These are phyloP conservation scores for Cyclocybe cylindracea DNA, from an alignment of 768 basidiomycete species.

Conservation along the genomic window DNA sequence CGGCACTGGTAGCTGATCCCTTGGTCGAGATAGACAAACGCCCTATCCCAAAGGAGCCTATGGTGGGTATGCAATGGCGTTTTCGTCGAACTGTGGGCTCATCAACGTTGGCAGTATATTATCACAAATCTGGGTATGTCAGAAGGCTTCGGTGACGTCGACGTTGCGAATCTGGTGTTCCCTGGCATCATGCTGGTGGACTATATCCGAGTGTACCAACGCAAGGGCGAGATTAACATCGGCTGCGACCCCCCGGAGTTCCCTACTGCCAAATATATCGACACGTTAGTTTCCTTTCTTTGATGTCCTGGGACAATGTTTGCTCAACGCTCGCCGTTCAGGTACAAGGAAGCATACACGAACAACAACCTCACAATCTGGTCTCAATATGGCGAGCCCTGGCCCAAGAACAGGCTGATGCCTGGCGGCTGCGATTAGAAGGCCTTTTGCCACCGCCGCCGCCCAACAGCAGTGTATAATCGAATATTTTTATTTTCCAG, in stretches of 20 bases:
- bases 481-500: too few species aligned
- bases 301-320: not conserved
- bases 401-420: slow-evolving; percentile 53
- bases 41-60: slow-evolving; percentile 65
- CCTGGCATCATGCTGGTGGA: slow-evolving; percentile 67
- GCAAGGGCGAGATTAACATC: slow-evolving; percentile 44
- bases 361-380: slow-evolving; percentile 57
- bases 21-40: slow-evolving; percentile 51
- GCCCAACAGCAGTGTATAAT: too few species aligned
- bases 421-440: too few species aligned
- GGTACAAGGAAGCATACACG: slow-evolving; percentile 63
- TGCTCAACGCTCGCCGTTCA: slow-evolving; percentile 25
- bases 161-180: slow-evolving; percentile 50
- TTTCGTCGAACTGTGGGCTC: too few species aligned
- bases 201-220: slow-evolving; percentile 75
- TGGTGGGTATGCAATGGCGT: slow-evolving; percentile 38
- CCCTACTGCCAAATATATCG: slow-evolving; percentile 76
- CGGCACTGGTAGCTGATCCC: slow-evolving; percentile 51
- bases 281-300: slow-evolving; percentile 39
- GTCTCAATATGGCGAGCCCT: slow-evolving; percentile 45
- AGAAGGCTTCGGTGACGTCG: slow-evolving; percentile 61
- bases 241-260: slow-evolving; percentile 67
- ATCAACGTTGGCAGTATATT: slow-evolving; percentile 45
- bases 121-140: slow-evolving; percentile 71
- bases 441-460: too few species aligned